phyloP scores from a whole-genome alignment of 2,329 filamentous ascomycete species.

The Chrysoporthe puriensis region DNA sequence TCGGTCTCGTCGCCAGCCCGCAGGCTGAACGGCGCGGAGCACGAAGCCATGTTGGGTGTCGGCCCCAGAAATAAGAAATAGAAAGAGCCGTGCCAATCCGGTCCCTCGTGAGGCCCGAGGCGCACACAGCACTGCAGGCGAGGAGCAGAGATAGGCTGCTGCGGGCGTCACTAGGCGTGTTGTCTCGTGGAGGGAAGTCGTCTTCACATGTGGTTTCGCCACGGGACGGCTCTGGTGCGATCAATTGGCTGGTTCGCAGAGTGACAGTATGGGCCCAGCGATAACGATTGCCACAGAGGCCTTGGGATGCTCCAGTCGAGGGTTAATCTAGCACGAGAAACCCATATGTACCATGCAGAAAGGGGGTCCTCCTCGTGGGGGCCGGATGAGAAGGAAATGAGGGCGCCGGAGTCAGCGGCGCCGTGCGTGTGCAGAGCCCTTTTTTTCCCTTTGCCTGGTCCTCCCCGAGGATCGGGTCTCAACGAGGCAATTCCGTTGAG shows the following conservation, averaged over 20 bases:
- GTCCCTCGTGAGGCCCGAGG: not conserved
- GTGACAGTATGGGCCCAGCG: not conserved
- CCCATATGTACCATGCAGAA: not conserved
- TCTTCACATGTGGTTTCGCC: conserved; percentile 7
- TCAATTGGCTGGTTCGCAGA: conserved; percentile 1
- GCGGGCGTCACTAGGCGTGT: not conserved
- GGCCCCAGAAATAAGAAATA: conserved; percentile 16
- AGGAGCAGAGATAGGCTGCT: not conserved
- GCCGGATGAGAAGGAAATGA: not conserved
- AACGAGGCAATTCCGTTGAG: conserved; percentile 14
- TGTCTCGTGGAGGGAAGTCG: not conserved
- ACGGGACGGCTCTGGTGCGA: conserved; percentile 1
- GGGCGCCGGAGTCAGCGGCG: conserved; percentile 1
- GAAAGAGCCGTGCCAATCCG: not conserved
- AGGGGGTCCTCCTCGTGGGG: not conserved
- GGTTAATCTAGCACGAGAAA: not conserved
- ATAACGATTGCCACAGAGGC: not conserved
- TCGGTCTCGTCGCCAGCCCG: conserved; percentile 37
- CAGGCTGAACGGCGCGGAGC: conserved; percentile 11
- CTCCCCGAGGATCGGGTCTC: not conserved
- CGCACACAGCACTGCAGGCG: not conserved
- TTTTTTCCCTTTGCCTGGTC: not conserved
- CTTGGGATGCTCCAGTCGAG: not conserved
- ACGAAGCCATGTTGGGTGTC: conserved; percentile 24
- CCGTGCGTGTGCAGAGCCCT: not conserved